Percentiles rank a stretch among this genome's conserved stretches.
Conservation (phyloP, 106 monocot genomes). For the Cymbidium sinense region DNA sequence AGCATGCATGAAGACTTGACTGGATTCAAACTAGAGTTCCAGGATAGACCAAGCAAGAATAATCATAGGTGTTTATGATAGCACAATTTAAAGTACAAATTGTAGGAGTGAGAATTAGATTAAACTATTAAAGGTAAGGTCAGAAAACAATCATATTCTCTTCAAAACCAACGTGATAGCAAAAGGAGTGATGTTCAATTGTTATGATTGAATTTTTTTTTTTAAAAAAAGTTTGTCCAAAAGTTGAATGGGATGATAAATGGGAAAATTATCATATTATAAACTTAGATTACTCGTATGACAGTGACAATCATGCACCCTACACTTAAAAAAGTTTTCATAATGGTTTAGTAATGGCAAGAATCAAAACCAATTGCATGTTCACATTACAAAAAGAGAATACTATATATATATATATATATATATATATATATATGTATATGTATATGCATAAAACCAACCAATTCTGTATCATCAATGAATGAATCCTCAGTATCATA, state of each 20-base stretch:
- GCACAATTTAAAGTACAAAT: background rate
- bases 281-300: background rate
- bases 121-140: background rate
- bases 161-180: background rate
- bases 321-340: background rate
- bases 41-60: conserved; percentile 2
- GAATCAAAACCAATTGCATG: background rate
- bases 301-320: background rate
- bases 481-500: conserved; percentile 99
- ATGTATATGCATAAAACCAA: conserved; percentile 23
- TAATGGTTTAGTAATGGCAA: background rate
- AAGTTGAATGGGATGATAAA: too few relatives aligned
- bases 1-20: background rate
- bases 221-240: too few relatives aligned
- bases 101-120: background rate
- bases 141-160: background rate
- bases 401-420: conserved; percentile 4
- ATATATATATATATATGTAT: too few relatives aligned
- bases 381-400: background rate
- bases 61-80: background rate
- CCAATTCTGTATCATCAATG: conserved; percentile 97
- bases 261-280: background rate
- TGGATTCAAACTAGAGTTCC: background rate
- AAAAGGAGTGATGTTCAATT: background rate
- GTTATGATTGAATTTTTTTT: too few relatives aligned